These are phyloP conservation scores for Viola odorata DNA, from an alignment of 345 rosid genomes.

Conservation along the genomic window DNA sequence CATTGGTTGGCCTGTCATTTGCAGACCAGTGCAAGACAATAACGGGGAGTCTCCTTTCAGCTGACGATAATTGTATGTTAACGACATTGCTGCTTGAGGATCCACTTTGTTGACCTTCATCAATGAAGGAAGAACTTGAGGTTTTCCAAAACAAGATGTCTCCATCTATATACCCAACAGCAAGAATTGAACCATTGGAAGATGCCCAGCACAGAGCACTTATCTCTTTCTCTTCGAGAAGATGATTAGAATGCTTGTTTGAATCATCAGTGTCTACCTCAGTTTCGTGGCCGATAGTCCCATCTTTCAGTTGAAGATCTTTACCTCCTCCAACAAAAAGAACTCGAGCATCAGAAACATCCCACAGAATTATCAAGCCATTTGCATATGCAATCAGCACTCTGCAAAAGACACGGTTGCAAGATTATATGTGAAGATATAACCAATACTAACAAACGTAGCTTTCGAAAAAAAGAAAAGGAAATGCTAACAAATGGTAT, in stretches of 20 bases:
- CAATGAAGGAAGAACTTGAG: conserved; percentile 23
- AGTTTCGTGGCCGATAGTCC: conserved; percentile 29
- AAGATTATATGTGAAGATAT: background rate
- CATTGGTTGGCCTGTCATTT: conserved; percentile 36
- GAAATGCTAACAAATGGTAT: background rate
- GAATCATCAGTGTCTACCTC: conserved; percentile 24
- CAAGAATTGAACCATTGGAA: conserved; percentile 68
- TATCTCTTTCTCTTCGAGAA: conserved; percentile 64
- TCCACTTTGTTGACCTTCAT: conserved; percentile 33
- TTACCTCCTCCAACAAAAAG: conserved; percentile 56
- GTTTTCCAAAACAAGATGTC: conserved; percentile 79
- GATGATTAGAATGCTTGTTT: conserved; percentile 28
- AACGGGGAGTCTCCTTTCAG: conserved; percentile 70
- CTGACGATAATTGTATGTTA: conserved; percentile 67
- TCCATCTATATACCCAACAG: conserved; percentile 86
- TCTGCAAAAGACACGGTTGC: conserved; percentile 39
- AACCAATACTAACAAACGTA: background rate
- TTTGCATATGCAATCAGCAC: conserved; percentile 66
- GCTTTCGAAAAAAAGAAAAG: too few species aligned
- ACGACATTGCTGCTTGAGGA: conserved; percentile 44
- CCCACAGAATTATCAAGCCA: conserved; percentile 83
- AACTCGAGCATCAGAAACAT: conserved; percentile 57
- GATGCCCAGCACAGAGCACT: conserved; percentile 89
- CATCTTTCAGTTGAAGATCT: conserved; percentile 55
- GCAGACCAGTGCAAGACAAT: conserved; percentile 63